Conservation (phyloP, 495 filamentous ascomycete species). For the Penicillium dipodomyicola region DNA sequence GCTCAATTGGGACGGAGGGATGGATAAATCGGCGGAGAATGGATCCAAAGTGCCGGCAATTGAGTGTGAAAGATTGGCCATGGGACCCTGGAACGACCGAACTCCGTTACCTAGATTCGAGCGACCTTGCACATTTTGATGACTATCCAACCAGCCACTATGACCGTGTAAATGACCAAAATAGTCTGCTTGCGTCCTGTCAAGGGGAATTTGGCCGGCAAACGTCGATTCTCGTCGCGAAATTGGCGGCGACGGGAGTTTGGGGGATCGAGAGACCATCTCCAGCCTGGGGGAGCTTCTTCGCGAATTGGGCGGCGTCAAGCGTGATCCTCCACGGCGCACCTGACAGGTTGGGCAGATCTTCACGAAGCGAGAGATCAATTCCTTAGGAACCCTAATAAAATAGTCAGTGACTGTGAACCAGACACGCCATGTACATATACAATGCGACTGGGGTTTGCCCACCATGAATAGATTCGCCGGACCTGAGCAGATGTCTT, state of each 20-base stretch:
- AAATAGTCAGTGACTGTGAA: conserved; percentile 9
- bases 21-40: conserved; percentile 33
- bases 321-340: conserved; percentile 44
- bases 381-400: conserved; percentile 55
- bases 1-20: conserved; percentile 33
- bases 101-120: conserved; percentile 20
- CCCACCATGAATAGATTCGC: conserved; percentile 57
- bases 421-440: neutral
- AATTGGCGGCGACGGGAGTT: conserved; percentile 39
- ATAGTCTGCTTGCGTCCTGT: conserved; percentile 37
- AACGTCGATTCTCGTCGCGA: conserved; percentile 39
- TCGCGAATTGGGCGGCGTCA: conserved; percentile 47
- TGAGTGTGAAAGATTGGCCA: conserved; percentile 29
- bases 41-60: conserved; percentile 34
- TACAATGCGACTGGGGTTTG: neutral
- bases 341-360: conserved; percentile 54
- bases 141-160: conserved; percentile 29
- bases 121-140: conserved; percentile 27
- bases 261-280: conserved; percentile 39
- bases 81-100: conserved; percentile 27
- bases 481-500: conserved; percentile 59
- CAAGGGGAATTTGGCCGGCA: conserved; percentile 24
- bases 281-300: conserved; percentile 43
- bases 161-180: conserved; percentile 31
- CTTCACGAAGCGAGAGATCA: conserved; percentile 58